Evolutionary conservation across 2,329 filamentous ascomycete genomes (phyloP), one percentile per base, ranked within the genome.

Genomic region (Tolypocladium ovalisporum): DNA sequence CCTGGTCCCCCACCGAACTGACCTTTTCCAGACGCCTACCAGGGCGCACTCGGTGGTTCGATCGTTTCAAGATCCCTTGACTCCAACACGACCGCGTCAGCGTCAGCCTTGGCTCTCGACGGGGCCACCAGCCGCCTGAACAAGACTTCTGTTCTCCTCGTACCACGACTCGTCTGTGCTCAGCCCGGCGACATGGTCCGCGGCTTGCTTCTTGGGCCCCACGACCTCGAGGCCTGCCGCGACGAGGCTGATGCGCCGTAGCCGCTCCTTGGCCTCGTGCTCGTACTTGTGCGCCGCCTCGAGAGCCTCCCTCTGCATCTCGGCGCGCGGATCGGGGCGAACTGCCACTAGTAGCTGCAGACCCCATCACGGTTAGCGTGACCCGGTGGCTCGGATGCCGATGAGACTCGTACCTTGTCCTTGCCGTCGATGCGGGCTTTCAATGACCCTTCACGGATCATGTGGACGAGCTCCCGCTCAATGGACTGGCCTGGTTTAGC

Each of bases 351-450:
- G 81, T 1, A 95, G 76, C 80, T 89, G 53, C 19, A 58, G 2
- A n/a, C 34, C 13, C 13, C 47, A 22, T 22, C 17, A 22, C 27
- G 19, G 19, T 52, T 35, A 52, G 47, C 9, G 35, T 40, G 17
- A 22, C 4, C 37, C 32, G 49, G 15, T 40, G 34, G 52, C 13
- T 17, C 17, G 27, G 34, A n/a, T 49, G 8, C 15, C 6, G 4
- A 2, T 44, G 32, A 13, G 47, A 8, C 29, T 4, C 52, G 62
- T 73, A 86, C 85, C 68, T 84, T 81, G 64, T 94, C 88, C 59
- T 95, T 90, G 0, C 89, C 82, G 68, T 99, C 91, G 59, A 99
- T 87, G 34, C 90, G 82, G 9, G 90, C 91, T 62, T 91, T 79
- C 13, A 99, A 75, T 1, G 79, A 79, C 9, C 85, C 85, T 15